These are phyloP conservation scores for Pseudovirgaria hyperparasitica DNA, from an alignment of 2,329 filamentous ascomycete species.

Conservation along the genomic window DNA sequence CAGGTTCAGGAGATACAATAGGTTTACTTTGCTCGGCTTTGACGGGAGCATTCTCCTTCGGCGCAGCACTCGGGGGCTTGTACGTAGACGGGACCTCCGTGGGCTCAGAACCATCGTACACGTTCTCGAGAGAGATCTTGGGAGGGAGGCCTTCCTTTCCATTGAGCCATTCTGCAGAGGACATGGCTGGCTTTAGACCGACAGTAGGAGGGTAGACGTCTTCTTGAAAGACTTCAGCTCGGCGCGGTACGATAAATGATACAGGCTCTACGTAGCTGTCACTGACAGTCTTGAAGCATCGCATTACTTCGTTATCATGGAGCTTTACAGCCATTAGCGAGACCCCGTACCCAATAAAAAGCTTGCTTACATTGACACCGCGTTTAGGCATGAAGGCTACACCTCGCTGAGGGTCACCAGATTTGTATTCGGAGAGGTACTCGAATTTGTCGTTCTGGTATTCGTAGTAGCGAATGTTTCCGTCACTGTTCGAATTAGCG, in stretches of 20 bases:
- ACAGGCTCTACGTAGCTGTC: slow-evolving; percentile 91
- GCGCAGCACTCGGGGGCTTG: slow-evolving; percentile 40
- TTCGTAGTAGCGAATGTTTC: slow-evolving; percentile 98
- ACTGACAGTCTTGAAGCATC: slow-evolving; percentile 94
- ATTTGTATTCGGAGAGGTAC: slow-evolving; percentile 94
- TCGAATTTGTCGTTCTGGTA: slow-evolving; percentile 99
- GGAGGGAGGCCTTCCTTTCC: slow-evolving; percentile 75
- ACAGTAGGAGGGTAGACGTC: slow-evolving; percentile 88
- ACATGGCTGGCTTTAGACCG: slow-evolving; percentile 69
- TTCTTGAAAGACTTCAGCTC: slow-evolving; percentile 89
- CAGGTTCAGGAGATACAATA: slow-evolving; percentile 37
- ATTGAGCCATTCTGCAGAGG: slow-evolving; percentile 68
- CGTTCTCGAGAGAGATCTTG: slow-evolving; percentile 85
- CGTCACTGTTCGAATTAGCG: slow-evolving; percentile 49
- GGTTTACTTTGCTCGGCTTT: slow-evolving; percentile 36
- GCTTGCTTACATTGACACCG: slow-evolving; percentile 62
- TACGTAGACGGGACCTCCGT: slow-evolving; percentile 63
- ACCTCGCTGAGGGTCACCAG: slow-evolving; percentile 85
- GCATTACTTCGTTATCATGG: slow-evolving; percentile 92
- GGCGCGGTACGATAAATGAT: slow-evolving; percentile 89
- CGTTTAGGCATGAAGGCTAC: slow-evolving; percentile 91
- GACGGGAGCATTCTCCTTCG: slow-evolving; percentile 11
- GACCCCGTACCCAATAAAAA: neutral
- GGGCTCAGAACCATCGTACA: slow-evolving; percentile 75
- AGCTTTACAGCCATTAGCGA: slow-evolving; percentile 37